These are phyloP conservation scores for Calonectria honghensis DNA, from an alignment of 2,329 filamentous ascomycete genomes.

Conservation along the genomic window DNA sequence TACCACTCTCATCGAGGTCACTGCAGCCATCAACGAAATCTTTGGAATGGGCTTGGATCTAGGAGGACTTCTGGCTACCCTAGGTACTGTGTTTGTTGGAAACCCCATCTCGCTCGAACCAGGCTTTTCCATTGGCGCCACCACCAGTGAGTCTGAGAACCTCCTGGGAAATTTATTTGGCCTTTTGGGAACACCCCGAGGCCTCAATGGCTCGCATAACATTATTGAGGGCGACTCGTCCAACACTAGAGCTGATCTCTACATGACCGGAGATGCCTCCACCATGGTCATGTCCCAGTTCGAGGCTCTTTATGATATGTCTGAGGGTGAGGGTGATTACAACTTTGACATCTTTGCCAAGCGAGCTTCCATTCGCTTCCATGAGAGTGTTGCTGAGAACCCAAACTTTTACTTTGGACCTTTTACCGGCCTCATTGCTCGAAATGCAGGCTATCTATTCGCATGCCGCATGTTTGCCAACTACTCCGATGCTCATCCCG, in stretches of 20 bases:
- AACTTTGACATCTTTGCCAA: conserved; percentile 64
- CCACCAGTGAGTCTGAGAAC: conserved; percentile 61
- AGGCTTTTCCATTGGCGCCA: conserved; percentile 71
- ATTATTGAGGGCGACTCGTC: conserved; percentile 73
- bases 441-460: conserved; percentile 69
- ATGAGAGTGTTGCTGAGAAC: conserved; percentile 68
- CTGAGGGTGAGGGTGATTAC: conserved; percentile 30
- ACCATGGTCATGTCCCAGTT: conserved; percentile 71
- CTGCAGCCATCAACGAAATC: conserved; percentile 53
- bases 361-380: conserved; percentile 61
- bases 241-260: conserved; percentile 69
- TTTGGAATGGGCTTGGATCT: conserved; percentile 69
- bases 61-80: conserved; percentile 63
- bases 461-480: conserved; percentile 65
- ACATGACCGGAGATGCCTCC: conserved; percentile 68
- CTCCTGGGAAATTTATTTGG: conserved; percentile 65
- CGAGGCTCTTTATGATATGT: conserved; percentile 42
- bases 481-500: conserved; percentile 63
- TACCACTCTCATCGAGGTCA: conserved; percentile 43
- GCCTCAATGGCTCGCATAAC: conserved; percentile 70
- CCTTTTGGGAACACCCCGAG: conserved; percentile 64
- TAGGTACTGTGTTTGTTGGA: conserved; percentile 69
- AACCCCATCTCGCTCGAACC: conserved; percentile 69
- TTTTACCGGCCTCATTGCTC: conserved; percentile 67
- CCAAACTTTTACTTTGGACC: conserved; percentile 73